Base-by-base conservation (phyloP, 805 yeast genomes). In the Candida ponderosae region DNA sequence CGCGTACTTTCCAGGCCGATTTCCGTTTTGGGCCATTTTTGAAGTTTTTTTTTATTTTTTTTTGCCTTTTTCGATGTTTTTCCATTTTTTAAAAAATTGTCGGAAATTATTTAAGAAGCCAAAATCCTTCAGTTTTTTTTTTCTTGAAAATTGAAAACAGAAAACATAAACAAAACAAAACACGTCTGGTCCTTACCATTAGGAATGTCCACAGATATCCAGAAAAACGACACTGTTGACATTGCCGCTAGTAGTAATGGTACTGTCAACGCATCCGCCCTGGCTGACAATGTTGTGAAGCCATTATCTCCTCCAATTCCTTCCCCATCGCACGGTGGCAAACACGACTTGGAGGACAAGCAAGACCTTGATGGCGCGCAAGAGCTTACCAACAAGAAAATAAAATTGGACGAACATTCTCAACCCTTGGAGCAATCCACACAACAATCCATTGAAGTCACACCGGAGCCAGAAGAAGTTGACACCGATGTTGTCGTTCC, bases 231-330 rank as follows among this genome's bases (percentile, higher is more conserved):
- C n/a, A n/a, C n/a, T n/a, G n/a, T n/a, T n/a, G n/a, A n/a, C n/a
- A n/a, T n/a, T n/a, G n/a, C n/a, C n/a, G n/a, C n/a, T n/a, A 21
- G 10, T 10, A 21, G 10, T 10, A 21, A 21, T 21, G 10, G 10
- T 21, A 21, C 7, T 21, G 35, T 14, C 36, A 50, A 33, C 57
- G 61, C 13, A 13, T 19, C 31, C 7, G 18, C 16, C 16, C 32
- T 26, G 6, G 31, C 14, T 13, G 21, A 28, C 10, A 29, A 32
- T 20, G 27, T 21, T 0, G 66, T 59, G 35, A 62, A 60, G 41
- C 71, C 68, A 11, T 60, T 60, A 33, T 66, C 68, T 31, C 74
- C 68, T 14, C 72, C 71, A 8, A 59, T 63, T 31, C 70, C 71
- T 3, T 62, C 68, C 5, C 74, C 74, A 9, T 21, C 18, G 7